phyloP scores from a whole-genome alignment of 2,329 filamentous ascomycete species.

The Fusarium guadeloupense region DNA sequence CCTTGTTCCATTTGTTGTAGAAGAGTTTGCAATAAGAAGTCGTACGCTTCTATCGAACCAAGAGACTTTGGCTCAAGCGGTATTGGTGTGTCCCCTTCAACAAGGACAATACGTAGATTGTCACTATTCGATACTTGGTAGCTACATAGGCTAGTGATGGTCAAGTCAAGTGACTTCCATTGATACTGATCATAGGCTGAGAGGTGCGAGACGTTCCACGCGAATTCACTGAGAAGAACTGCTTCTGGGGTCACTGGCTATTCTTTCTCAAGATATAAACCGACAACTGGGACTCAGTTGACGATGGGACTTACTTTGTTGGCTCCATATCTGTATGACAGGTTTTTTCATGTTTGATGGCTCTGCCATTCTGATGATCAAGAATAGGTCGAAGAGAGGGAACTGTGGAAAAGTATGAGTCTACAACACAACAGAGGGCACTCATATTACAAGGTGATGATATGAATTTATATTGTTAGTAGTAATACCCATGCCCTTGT shows the following conservation, averaged over 20 bases:
- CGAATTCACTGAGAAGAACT: background rate
- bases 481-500: too few species aligned
- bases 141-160: background rate
- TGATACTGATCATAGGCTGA: background rate
- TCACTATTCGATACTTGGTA: background rate
- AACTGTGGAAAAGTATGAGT: too few species aligned
- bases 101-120: background rate
- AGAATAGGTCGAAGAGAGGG: background rate
- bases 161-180: slow-evolving; percentile 9
- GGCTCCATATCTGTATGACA: background rate
- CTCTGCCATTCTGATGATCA: background rate
- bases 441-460: background rate
- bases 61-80: background rate
- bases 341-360: background rate
- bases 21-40: background rate
- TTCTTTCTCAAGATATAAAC: background rate
- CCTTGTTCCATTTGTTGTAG: background rate
- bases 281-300: too few species aligned
- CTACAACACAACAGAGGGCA: too few species aligned
- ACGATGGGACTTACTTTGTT: background rate
- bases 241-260: background rate
- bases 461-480: background rate
- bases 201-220: slow-evolving; percentile 1
- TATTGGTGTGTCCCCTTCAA: background rate
- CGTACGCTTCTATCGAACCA: background rate